phyloP scores from a whole-genome alignment of 495 filamentous ascomycete genomes.

The Xylaria castorea region DNA sequence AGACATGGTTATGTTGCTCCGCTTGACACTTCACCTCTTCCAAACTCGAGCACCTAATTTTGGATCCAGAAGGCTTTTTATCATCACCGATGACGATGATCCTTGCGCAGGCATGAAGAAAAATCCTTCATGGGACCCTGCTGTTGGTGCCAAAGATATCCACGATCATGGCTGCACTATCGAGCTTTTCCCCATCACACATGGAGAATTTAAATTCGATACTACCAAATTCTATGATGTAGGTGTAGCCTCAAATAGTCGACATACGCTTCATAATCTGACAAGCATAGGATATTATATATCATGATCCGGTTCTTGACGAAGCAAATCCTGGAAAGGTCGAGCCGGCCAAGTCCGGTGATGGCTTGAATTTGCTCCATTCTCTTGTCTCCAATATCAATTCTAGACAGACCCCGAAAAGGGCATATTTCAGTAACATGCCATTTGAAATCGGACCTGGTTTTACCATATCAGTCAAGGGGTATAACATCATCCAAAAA shows the following conservation, averaged over 20 bases:
- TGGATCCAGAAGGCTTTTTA: slow-evolving; percentile 86
- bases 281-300: slow-evolving; percentile 75
- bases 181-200: slow-evolving; percentile 91
- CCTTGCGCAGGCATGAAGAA: slow-evolving; percentile 75
- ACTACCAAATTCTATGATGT: slow-evolving; percentile 91
- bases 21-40: slow-evolving; percentile 96
- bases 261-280: slow-evolving; percentile 29
- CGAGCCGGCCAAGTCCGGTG: slow-evolving; percentile 60
- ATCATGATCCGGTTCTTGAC: slow-evolving; percentile 67
- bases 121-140: slow-evolving; percentile 71
- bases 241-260: slow-evolving; percentile 33
- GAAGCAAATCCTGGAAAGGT: slow-evolving; percentile 56
- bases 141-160: slow-evolving; percentile 89
- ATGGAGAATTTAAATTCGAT: slow-evolving; percentile 77
- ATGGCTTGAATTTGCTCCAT: slow-evolving; percentile 81
- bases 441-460: slow-evolving; percentile 86
- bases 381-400: slow-evolving; percentile 89
- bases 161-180: slow-evolving; percentile 94
- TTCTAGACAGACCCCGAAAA: slow-evolving; percentile 85
- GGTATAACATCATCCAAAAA: slow-evolving; percentile 85
- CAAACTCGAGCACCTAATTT: slow-evolving; percentile 95
- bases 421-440: slow-evolving; percentile 84
- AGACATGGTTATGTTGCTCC: slow-evolving; percentile 88
- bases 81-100: slow-evolving; percentile 94
- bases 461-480: slow-evolving; percentile 87